Evolutionary conservation across 108 stramenopile genomes (phyloP).

Genomic region (Thalassiosira profunda): DNA sequence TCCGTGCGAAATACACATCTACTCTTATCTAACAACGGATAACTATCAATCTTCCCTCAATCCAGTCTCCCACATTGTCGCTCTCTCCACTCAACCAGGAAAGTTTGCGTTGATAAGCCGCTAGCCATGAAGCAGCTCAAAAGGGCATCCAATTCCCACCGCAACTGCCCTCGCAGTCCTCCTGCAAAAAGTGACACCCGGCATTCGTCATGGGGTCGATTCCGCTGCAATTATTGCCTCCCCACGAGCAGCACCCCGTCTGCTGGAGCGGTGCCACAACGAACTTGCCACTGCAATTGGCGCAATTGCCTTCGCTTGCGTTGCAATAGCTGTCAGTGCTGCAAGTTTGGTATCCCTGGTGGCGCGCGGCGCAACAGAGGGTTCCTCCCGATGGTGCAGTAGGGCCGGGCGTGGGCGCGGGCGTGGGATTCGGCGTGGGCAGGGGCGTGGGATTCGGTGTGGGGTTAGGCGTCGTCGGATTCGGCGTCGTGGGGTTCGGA

Average conservation of each 20-base stretch:
- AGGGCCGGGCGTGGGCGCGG: not conserved
- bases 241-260: slow-evolving; percentile 31
- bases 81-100: too few relatives aligned
- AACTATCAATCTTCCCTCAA: too few relatives aligned
- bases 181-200: slow-evolving; percentile 17
- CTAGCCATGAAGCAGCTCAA: too few relatives aligned
- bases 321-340: slow-evolving; percentile 13
- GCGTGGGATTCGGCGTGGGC: not conserved
- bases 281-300: not conserved
- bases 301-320: not conserved
- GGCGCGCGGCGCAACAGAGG: slow-evolving; percentile 16
- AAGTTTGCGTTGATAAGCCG: too few relatives aligned
- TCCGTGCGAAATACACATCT: too few relatives aligned
- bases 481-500: too few relatives aligned
- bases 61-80: too few relatives aligned
- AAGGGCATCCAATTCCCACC: slow-evolving; percentile 12
- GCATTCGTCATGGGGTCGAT: slow-evolving; percentile 4
- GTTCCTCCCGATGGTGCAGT: slow-evolving; percentile 3
- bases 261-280: not conserved
- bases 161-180: slow-evolving; percentile 17
- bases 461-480: not conserved
- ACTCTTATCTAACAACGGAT: too few relatives aligned
- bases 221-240: slow-evolving; percentile 3
- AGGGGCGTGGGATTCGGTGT: slow-evolving; percentile 6
- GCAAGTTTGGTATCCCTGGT: slow-evolving; percentile 21